phyloP scores from a whole-genome alignment of 805 yeast species.

The Metschnikowia santaceciliae region DNA sequence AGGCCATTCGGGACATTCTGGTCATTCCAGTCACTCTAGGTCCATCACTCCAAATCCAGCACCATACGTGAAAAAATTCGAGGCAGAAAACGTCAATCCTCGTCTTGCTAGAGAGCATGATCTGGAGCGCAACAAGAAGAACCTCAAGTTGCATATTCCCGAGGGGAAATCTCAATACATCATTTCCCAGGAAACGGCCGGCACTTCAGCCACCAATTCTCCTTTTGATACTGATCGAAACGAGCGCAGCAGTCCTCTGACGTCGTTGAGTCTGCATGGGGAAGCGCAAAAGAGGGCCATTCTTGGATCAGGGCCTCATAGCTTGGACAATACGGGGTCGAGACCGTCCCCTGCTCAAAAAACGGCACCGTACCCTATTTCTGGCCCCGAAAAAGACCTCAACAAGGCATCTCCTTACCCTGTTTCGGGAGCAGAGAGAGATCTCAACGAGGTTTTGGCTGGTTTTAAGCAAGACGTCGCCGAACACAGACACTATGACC shows the following conservation, averaged over 20 bases:
- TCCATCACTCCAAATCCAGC: background rate
- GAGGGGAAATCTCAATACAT: constrained; percentile 6
- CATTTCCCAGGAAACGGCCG: constrained; percentile 2
- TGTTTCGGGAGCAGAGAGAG: constrained; percentile 2
- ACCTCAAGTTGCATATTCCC: constrained; percentile 12
- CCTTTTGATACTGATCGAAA: background rate
- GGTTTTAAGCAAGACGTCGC: constrained; percentile 27
- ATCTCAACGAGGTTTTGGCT: constrained; percentile 25
- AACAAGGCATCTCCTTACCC: constrained; percentile 13
- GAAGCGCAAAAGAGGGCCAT: background rate
- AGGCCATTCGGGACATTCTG: background rate
- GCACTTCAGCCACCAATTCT: constrained; percentile 4
- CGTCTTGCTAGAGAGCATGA: background rate
- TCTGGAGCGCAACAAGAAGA: constrained; percentile 12
- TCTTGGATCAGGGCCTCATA: background rate
- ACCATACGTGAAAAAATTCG: constrained; percentile 2
- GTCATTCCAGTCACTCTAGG: background rate
- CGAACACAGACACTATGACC: constrained; percentile 20
- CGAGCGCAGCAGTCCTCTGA: constrained; percentile 2
- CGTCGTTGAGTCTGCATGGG: constrained; percentile 1
- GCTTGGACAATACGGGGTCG: background rate
- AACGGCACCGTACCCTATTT: constrained; percentile 6
- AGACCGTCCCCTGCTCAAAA: background rate
- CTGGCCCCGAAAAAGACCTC: constrained; percentile 12
- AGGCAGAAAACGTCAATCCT: constrained; percentile 6